A percentile compares a stretch with the other conserved stretches of the same genome.
These are phyloP conservation scores for Rhizophagus sp. DNA, from an alignment of 192 early-diverging fungal species.

Conservation along the genomic window DNA sequence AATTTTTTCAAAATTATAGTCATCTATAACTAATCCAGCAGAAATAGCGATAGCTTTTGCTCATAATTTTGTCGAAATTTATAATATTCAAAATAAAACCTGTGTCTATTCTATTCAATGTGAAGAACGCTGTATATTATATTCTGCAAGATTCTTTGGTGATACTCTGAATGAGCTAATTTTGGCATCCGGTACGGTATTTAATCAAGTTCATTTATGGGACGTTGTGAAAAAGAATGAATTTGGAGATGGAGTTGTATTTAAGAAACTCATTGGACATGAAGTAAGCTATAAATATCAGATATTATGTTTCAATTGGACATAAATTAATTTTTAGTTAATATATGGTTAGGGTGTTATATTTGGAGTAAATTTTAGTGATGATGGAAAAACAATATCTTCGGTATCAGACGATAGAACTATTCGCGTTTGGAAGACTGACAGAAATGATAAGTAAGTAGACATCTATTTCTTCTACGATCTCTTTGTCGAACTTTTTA, in stretches of 20 bases:
- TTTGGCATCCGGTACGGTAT: conserved; percentile 80
- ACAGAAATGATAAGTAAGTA: conserved; percentile 35
- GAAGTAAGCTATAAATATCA: conserved; percentile 38
- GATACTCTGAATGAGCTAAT: conserved; percentile 44
- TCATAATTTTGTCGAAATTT: conserved; percentile 74
- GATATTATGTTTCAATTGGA: background rate
- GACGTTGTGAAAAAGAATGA: conserved; percentile 42
- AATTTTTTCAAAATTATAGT: background rate
- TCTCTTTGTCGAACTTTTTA: background rate
- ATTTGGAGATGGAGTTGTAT: conserved; percentile 44
- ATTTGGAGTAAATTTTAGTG: conserved; percentile 71
- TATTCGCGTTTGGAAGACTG: conserved; percentile 69
- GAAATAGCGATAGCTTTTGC: conserved; percentile 58
- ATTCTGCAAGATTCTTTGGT: conserved; percentile 75
- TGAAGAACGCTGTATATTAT: conserved; percentile 69
- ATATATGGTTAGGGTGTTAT: conserved; percentile 58
- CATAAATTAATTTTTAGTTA: background rate
- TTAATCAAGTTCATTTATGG: conserved; percentile 81
- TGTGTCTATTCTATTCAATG: conserved; percentile 55
- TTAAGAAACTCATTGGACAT: conserved; percentile 54
- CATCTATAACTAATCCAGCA: background rate
- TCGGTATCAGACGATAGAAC: conserved; percentile 87
- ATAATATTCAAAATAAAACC: conserved; percentile 35
- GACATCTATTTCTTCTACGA: background rate
- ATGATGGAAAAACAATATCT: conserved; percentile 54